Evolutionary conservation across 2,329 filamentous ascomycete genomes (phyloP).

Genomic region (Ambrosiella xylebori): DNA sequence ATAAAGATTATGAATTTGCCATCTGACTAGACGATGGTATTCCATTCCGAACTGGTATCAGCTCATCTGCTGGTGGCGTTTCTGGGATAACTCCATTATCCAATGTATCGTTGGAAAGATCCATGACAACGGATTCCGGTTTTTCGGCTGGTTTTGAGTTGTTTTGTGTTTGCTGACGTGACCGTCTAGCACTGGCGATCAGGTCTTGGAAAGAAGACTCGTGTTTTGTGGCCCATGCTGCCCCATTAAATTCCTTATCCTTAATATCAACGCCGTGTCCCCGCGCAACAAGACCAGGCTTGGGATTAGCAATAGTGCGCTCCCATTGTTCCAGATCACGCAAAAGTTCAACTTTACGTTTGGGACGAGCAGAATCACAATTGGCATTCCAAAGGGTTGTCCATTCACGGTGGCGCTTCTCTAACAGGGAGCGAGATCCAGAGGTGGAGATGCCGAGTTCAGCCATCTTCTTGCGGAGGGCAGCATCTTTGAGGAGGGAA

Average conservation of each 20-base stretch:
- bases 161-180: conserved; percentile 21
- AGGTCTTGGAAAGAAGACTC: conserved; percentile 60
- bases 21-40: conserved; percentile 4
- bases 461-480: conserved; percentile 61
- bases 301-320: conserved; percentile 38
- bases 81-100: background rate
- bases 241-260: conserved; percentile 75
- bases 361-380: conserved; percentile 65
- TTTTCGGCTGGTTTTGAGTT: background rate
- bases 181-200: conserved; percentile 56
- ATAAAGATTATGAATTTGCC: background rate
- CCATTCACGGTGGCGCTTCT: conserved; percentile 80
- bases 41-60: background rate
- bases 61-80: background rate
- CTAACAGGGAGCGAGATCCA: conserved; percentile 53
- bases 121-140: background rate
- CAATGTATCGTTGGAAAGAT: background rate
- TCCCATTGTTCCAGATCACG: conserved; percentile 79
- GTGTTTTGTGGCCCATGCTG: conserved; percentile 57
- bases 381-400: conserved; percentile 94
- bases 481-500: conserved; percentile 62
- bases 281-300: background rate
- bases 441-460: conserved; percentile 61
- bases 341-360: conserved; percentile 52
- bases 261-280: conserved; percentile 35